Evolutionary conservation across 768 basidiomycete species (phyloP), one percentile per base, ranked within the genome.

Genomic region (Macrocybe gigantea): DNA sequence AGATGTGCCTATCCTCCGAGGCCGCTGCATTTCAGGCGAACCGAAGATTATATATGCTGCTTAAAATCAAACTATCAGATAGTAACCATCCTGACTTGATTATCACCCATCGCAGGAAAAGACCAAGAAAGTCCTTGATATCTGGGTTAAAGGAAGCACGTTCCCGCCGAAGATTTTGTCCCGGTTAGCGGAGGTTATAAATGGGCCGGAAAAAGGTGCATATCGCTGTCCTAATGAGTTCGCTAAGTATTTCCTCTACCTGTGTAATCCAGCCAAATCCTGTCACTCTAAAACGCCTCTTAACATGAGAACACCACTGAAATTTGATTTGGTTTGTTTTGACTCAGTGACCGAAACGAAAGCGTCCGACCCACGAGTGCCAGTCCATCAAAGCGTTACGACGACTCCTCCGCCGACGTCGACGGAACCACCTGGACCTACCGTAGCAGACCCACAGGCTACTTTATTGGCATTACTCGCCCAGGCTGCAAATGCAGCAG

Each of bases 71-170:
- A 40, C 42, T 47, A 57, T 62, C 60, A 53, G 58, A 62, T 60
- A 57, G 59, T 56, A 56, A 50, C 60, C 59, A 54, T 66, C 69
- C 73, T 79, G 67, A 80, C 74, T 53, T 56, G 49, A 37, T 54
- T 66, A 64, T 65, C 60, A 54, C 59, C 60, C 60, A 57, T 68
- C 63, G 67, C 75, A 97, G 94, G 95, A 96, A 74, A 99, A 99
- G 72, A 79, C 89, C 40, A 86, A 87, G 75, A 98, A 98, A 69
- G 83, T 99, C 60, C 81, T 95, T 67, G 96, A 97, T 70, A 97
- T 99, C 60, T 99, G 95, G 95, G 78, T 77, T 59, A 95, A 94
- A 67, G 80, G 83, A 49, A 80, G 75, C 67, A 95, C 95, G 42
- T 99, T 99, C 71, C 85, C 93, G 49, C 63, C 82, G 59, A 63